Conservation (phyloP, 352 stramenopile genomes). For the Pythium periplocum region DNA sequence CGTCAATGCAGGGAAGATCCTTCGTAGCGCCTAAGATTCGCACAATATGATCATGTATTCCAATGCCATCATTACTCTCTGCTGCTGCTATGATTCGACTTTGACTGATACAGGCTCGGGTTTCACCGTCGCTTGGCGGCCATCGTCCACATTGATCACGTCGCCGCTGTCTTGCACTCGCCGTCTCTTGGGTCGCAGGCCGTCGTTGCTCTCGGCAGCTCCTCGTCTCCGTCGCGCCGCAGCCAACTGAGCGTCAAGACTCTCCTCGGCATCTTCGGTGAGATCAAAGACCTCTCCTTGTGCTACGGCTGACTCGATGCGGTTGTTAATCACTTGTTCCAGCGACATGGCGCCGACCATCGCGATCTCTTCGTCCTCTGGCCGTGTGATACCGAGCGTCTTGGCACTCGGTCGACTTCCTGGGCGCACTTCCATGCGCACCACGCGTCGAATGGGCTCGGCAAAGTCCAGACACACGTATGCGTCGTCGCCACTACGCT, state of each 20-base stretch:
- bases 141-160: no score
- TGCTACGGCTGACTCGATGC: constrained; percentile 40
- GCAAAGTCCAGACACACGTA: constrained; percentile 58
- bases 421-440: constrained; percentile 43
- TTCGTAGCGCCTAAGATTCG: neutral
- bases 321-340: constrained; percentile 62
- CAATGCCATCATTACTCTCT: no score
- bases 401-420: constrained; percentile 13
- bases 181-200: constrained; percentile 10
- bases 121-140: no score
- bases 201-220: constrained; percentile 1
- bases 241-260: constrained; percentile 11
- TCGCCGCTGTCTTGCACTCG: constrained; percentile 2
- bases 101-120: neutral
- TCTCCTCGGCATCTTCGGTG: constrained; percentile 45
- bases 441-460: constrained; percentile 41
- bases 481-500: constrained; percentile 33
- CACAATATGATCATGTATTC: neutral
- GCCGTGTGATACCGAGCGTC: neutral
- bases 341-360: constrained; percentile 70
- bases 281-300: constrained; percentile 65
- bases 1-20: neutral
- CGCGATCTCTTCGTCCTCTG: constrained; percentile 53
- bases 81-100: no score
- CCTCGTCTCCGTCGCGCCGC: constrained; percentile 5